Evolutionary conservation across 2,329 filamentous ascomycete genomes (phyloP), one percentile per base, ranked within the genome.

Genomic region (Ilyonectria mors-panacis): DNA sequence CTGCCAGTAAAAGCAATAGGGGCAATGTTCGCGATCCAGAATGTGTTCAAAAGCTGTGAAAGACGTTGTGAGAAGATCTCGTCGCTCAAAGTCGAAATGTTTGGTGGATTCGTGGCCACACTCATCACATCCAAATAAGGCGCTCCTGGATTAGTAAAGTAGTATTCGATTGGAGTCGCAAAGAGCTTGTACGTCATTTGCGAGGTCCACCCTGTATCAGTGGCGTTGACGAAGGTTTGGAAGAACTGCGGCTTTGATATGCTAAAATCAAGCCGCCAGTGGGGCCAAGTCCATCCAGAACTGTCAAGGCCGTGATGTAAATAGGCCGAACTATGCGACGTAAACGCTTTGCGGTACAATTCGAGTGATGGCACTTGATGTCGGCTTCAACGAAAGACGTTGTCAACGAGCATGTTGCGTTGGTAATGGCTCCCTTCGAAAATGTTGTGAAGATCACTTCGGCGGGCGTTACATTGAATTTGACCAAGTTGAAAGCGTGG

Each of bases 21-120:
- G 7, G 59, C 60, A 4, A 61, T 13, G 13, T 42, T 62, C 15
- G 47, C 45, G n/a, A 66, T 54, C 63, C 51, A 66, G 28, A 63
- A 56, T 6, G 51, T 63, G 21, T 66, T 66, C 2, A 66, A 26
- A 4, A 66, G 28, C 13, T 66, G 51, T 4, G 63, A 47, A 30
- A 66, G 21, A 4, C 35, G 44, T 6, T 63, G 59, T 1, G 63
- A 61, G 19, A 66, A 66, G 9, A 9, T 10, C 3, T 48, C 48
- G 6, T 21, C 30, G 0, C 53, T 44, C 1, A 28, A 21, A 23
- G 39, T 26, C 47, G 37, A 42, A 5, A 44, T 19, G 6, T n/a
- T 42, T 6, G 39, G 15, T 8, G 8, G 15, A 5, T 7, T n/a
- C n/a, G 3, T 2, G 8, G 39, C 15, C 15, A 6, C 39, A 17